Percentiles rank a stretch among this genome's conserved stretches.
phyloP scores from a whole-genome alignment of 2,329 filamentous ascomycete species.

The Ophiocordyceps camponoti-leonardi region DNA sequence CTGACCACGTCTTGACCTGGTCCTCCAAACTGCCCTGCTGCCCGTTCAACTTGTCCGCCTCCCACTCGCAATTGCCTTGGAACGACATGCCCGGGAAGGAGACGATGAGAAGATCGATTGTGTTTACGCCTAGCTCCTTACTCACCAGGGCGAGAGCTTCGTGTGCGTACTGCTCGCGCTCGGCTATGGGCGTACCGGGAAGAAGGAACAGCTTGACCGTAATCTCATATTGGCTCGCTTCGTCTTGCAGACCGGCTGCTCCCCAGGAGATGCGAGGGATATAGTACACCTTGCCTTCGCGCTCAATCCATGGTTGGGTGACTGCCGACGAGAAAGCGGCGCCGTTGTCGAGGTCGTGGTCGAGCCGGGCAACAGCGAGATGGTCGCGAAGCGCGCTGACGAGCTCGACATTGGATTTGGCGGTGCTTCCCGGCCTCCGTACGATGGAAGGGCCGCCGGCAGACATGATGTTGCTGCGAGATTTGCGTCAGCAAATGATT shows the following conservation, averaged over 20 bases:
- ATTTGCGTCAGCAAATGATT: constrained; percentile 1
- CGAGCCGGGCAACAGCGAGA: constrained; percentile 57
- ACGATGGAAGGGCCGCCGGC: constrained; percentile 71
- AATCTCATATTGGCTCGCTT: constrained; percentile 75
- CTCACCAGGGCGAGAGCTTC: constrained; percentile 69
- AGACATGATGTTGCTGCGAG: constrained; percentile 60
- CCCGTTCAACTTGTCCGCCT: constrained; percentile 45
- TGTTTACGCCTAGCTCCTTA: constrained; percentile 57
- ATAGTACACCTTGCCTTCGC: constrained; percentile 44
- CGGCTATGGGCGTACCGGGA: constrained; percentile 45
- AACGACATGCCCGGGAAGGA: constrained; percentile 91
- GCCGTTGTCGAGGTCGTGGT: constrained; percentile 25
- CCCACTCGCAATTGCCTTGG: constrained; percentile 78
- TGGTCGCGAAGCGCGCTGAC: constrained; percentile 76
- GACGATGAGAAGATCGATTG: constrained; percentile 75
- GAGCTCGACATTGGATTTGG: constrained; percentile 85
- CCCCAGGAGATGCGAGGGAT: constrained; percentile 65
- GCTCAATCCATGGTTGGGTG: constrained; percentile 49
- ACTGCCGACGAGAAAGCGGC: constrained; percentile 15
- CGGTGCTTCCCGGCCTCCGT: constrained; percentile 50
- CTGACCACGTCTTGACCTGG: constrained; percentile 50
- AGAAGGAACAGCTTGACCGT: constrained; percentile 93
- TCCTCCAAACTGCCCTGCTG: constrained; percentile 49
- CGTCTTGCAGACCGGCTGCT: constrained; percentile 57
- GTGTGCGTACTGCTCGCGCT: constrained; percentile 51